Percentiles rank a stretch among this genome's conserved stretches.
Evolutionary conservation across 139 green algal genomes (phyloP).

Genomic region (Nannochloris sp.): DNA sequence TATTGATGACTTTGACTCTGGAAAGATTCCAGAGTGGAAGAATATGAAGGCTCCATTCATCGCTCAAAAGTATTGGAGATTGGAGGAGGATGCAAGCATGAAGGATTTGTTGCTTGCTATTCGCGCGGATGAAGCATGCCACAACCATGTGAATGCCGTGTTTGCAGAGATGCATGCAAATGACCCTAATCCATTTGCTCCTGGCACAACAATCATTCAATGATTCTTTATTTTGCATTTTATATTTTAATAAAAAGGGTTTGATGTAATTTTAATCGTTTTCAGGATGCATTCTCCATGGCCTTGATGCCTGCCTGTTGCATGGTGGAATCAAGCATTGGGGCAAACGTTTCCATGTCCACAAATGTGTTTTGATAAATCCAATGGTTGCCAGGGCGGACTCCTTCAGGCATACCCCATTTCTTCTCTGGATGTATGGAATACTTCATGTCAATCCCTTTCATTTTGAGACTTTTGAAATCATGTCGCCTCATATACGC

Average conservation of each 20-base stretch:
- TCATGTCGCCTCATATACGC: constrained; percentile 26
- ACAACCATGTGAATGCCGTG: constrained; percentile 86
- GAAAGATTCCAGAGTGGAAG: constrained; percentile 57
- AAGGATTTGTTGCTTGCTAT: constrained; percentile 78
- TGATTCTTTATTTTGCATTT: neutral
- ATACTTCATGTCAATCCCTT: constrained; percentile 7
- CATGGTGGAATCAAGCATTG: constrained; percentile 12
- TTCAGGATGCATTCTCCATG: neutral
- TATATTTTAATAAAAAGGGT: no score
- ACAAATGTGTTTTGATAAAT: constrained; percentile 36
- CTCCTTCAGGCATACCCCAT: constrained; percentile 11
- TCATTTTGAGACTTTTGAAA: constrained; percentile 12
- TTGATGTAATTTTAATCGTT: neutral
- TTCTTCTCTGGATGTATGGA: constrained; percentile 14
- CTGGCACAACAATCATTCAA: neutral
- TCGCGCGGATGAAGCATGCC: constrained; percentile 74
- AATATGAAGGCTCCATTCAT: constrained; percentile 43
- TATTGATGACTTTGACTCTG: constrained; percentile 40
- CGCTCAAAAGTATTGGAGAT: constrained; percentile 48
- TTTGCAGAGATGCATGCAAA: constrained; percentile 38
- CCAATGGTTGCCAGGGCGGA: constrained; percentile 25
- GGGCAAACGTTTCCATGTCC: constrained; percentile 24
- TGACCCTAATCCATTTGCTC: constrained; percentile 58
- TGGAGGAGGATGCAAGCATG: constrained; percentile 45
- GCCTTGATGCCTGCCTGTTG: neutral